Conservation (phyloP, 768 basidiomycete species). For the Paxillus rubicundulus region DNA sequence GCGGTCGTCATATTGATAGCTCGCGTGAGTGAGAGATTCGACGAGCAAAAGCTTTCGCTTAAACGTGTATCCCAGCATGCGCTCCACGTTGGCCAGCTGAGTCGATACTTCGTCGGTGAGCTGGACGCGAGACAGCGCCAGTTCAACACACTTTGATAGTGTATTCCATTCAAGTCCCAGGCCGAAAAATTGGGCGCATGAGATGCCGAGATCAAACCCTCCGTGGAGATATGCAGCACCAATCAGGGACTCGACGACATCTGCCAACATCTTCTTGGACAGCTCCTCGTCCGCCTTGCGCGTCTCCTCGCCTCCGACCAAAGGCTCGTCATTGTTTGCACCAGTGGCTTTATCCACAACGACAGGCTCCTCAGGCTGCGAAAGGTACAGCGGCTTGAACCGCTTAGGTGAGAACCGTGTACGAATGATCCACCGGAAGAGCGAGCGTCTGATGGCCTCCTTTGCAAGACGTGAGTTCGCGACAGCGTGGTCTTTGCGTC, state of each 20-base stretch:
- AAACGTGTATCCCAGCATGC: conserved; percentile 69
- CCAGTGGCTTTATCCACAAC: conserved; percentile 22
- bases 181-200: conserved; percentile 57
- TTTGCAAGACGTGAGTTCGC: conserved; percentile 70
- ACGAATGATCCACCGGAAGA: conserved; percentile 73
- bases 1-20: conserved; percentile 55
- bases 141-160: conserved; percentile 44
- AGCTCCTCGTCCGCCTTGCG: conserved; percentile 37
- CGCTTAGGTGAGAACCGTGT: conserved; percentile 40
- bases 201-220: conserved; percentile 56
- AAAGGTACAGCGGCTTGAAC: conserved; percentile 39
- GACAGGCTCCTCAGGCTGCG: not conserved
- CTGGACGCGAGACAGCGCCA: conserved; percentile 31
- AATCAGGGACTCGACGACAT: conserved; percentile 80
- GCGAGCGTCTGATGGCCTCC: conserved; percentile 46
- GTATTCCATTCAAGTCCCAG: conserved; percentile 60
- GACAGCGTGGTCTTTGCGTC: conserved; percentile 71
- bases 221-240: conserved; percentile 76
- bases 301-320: conserved; percentile 25
- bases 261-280: conserved; percentile 82
- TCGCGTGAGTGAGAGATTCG: conserved; percentile 73
- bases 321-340: conserved; percentile 19
- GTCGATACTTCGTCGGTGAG: conserved; percentile 41
- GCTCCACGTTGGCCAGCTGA: conserved; percentile 56
- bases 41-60: conserved; percentile 58